phyloP scores from a whole-genome alignment of 1,284 basidiomycete genomes.

The Bondarzewia mesenterica region DNA sequence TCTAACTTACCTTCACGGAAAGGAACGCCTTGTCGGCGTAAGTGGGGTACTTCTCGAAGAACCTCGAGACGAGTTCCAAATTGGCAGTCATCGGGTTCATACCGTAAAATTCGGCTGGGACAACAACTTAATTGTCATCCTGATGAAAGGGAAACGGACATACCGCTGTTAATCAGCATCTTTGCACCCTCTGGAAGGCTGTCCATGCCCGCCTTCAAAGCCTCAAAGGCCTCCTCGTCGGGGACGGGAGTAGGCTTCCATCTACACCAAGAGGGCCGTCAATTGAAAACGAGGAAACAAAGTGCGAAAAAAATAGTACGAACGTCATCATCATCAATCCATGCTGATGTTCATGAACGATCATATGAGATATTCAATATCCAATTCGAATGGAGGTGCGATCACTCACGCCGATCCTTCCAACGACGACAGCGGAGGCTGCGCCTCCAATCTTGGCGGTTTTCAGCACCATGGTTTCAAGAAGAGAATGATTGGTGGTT shows the following conservation, averaged over 20 bases:
- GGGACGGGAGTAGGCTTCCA: slow-evolving; percentile 29
- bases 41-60: slow-evolving; percentile 43
- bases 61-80: slow-evolving; percentile 33
- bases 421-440: slow-evolving; percentile 8
- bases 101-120: slow-evolving; percentile 35
- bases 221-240: slow-evolving; percentile 50
- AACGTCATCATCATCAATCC: slow-evolving; percentile 52
- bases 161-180: slow-evolving; percentile 40
- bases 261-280: slow-evolving; percentile 13
- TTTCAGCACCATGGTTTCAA: slow-evolving; percentile 5
- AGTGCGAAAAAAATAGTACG: slow-evolving; percentile 12
- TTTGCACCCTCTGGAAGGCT: slow-evolving; percentile 38
- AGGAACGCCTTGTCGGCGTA: slow-evolving; percentile 43
- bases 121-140: no score
- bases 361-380: neutral
- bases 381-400: neutral
- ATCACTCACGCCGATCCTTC: slow-evolving; percentile 9
- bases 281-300: neutral
- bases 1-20: slow-evolving; percentile 25
- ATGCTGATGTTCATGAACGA: slow-evolving; percentile 20
- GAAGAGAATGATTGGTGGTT: neutral
- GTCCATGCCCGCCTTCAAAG: slow-evolving; percentile 57
- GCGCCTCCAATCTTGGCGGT: slow-evolving; percentile 8
- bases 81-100: slow-evolving; percentile 26
- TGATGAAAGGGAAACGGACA: slow-evolving; percentile 6